Conservation (phyloP, 1,284 basidiomycete genomes). For the Fomes fomentarius region DNA sequence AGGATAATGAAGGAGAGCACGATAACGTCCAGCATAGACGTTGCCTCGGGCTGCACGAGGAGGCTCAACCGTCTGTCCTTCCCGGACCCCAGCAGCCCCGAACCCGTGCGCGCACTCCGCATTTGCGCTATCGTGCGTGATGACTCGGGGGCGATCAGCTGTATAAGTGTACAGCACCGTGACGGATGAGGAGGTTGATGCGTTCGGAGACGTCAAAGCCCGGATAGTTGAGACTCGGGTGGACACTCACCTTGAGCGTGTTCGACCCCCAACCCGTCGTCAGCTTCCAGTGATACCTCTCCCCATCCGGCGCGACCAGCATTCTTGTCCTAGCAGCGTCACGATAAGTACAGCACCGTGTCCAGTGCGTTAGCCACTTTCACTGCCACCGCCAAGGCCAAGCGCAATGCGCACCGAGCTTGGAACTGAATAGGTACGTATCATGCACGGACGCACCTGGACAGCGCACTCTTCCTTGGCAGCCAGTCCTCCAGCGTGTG, state of each 20-base stretch:
- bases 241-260: neutral
- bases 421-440: too few relatives aligned
- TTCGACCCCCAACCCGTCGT: neutral
- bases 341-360: neutral
- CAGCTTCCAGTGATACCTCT: constrained; percentile 6
- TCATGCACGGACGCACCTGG: constrained; percentile 1
- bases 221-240: too few relatives aligned
- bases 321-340: constrained; percentile 1
- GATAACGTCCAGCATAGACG: neutral
- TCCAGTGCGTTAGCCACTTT: too few relatives aligned
- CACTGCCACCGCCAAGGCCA: too few relatives aligned
- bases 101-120: constrained; percentile 1
- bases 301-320: neutral
- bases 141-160: constrained; percentile 3
- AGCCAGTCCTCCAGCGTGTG: constrained; percentile 7
- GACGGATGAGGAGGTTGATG: too few relatives aligned
- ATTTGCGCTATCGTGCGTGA: neutral
- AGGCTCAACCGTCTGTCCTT: neutral
- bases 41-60: neutral
- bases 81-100: neutral
- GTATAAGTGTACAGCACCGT: neutral
- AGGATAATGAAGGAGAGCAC: neutral
- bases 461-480: constrained; percentile 5
- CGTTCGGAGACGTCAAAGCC: too few relatives aligned
- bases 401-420: too few relatives aligned